phyloP scores from a whole-genome alignment of 2,329 filamentous ascomycete species.

The Biscogniauxia mediterranea region DNA sequence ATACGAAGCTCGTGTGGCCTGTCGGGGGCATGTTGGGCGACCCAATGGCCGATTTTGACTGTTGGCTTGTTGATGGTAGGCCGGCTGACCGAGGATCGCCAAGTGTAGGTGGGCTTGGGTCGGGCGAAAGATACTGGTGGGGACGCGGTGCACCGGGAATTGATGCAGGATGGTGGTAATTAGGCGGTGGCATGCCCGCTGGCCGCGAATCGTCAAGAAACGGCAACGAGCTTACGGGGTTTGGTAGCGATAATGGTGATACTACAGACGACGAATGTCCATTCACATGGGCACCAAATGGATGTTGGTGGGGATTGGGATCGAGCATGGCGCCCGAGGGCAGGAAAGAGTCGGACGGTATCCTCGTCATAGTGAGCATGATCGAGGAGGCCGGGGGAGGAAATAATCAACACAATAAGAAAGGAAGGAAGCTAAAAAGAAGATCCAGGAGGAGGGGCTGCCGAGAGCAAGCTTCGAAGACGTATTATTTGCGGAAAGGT shows the following conservation, averaged over 20 bases:
- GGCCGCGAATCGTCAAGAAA: conserved; percentile 37
- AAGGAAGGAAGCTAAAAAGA: conserved; percentile 1
- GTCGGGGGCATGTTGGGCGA: conserved; percentile 23
- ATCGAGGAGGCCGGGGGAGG: conserved; percentile 11
- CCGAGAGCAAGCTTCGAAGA: conserved; percentile 1
- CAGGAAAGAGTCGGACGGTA: conserved; percentile 43
- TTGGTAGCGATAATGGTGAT: conserved; percentile 40
- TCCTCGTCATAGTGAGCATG: conserved; percentile 40
- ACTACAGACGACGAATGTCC: conserved; percentile 36
- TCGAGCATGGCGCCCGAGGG: conserved; percentile 39
- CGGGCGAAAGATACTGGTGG: conserved; percentile 27
- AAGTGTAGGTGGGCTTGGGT: conserved; percentile 21
- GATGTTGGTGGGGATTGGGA: conserved; percentile 29
- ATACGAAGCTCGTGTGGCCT: conserved; percentile 12
- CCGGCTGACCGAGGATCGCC: conserved; percentile 30
- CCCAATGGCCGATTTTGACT: conserved; percentile 14
- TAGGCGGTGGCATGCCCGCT: conserved; percentile 20
- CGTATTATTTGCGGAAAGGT: not conserved
- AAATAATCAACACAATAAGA: not conserved
- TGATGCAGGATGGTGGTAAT: conserved; percentile 25
- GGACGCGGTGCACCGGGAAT: conserved; percentile 16
- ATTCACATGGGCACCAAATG: conserved; percentile 25
- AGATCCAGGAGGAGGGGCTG: conserved; percentile 1
- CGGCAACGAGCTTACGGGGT: conserved; percentile 32
- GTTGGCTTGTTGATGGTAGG: conserved; percentile 31